phyloP scores from a whole-genome alignment of 1,284 basidiomycete species.

The Cryptococcus depauperatus region DNA sequence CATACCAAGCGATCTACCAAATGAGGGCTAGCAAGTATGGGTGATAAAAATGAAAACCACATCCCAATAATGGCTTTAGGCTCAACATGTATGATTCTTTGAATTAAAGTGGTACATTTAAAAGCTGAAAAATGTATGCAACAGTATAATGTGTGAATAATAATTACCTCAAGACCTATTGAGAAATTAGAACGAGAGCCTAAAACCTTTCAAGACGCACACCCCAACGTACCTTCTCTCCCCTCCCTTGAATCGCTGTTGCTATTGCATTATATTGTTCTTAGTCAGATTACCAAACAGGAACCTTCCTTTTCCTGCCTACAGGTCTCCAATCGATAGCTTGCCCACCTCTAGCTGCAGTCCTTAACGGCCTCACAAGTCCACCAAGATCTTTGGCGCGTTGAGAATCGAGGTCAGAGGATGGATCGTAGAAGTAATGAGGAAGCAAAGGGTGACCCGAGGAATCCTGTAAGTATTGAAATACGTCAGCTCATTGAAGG shows the following conservation, averaged over 20 bases:
- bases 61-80: too few relatives aligned
- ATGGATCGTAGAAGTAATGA: constrained; percentile 45
- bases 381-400: constrained; percentile 42
- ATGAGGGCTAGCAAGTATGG: too few relatives aligned
- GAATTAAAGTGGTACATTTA: too few relatives aligned
- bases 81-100: background rate
- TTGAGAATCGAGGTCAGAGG: constrained; percentile 35
- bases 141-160: background rate
- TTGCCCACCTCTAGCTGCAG: constrained; percentile 40
- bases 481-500: background rate
- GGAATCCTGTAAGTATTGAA: constrained; percentile 33
- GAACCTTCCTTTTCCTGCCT: constrained; percentile 31
- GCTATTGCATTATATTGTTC: constrained; percentile 3
- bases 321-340: constrained; percentile 46
- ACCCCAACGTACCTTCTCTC: background rate
- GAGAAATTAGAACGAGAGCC: too few relatives aligned
- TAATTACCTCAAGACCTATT: background rate
- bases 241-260: background rate
- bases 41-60: too few relatives aligned
- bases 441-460: constrained; percentile 42
- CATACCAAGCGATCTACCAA: too few relatives aligned
- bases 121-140: too few relatives aligned
- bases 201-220: background rate
- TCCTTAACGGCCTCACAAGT: constrained; percentile 43
- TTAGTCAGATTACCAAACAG: constrained; percentile 1